These are phyloP conservation scores for Pholiota adiposa DNA, from an alignment of 1,284 basidiomycete genomes.

Conservation along the genomic window DNA sequence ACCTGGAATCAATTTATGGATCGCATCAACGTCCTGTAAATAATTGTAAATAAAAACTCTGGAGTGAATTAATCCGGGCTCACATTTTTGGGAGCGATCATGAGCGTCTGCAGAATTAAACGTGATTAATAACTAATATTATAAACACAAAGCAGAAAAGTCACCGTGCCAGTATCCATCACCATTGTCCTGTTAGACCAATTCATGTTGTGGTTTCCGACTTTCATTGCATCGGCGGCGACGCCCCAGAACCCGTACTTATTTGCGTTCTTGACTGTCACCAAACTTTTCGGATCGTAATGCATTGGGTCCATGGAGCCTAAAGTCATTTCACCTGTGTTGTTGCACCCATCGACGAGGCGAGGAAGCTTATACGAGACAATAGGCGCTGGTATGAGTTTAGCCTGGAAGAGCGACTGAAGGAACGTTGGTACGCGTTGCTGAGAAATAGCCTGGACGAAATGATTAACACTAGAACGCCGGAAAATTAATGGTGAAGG, in stretches of 20 bases:
- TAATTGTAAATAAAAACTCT: constrained; percentile 15
- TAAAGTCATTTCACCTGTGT: constrained; percentile 74
- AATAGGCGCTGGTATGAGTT: constrained; percentile 65
- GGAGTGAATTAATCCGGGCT: not conserved
- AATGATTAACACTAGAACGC: not conserved
- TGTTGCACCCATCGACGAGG: constrained; percentile 64
- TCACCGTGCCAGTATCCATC: constrained; percentile 73
- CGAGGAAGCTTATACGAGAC: constrained; percentile 80
- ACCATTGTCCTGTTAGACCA: constrained; percentile 61
- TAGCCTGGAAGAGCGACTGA: constrained; percentile 61
- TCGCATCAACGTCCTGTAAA: constrained; percentile 55
- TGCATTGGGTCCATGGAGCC: constrained; percentile 72
- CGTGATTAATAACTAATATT: not conserved
- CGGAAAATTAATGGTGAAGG: too few species aligned
- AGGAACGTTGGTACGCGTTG: constrained; percentile 68
- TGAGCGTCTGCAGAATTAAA: constrained; percentile 43
- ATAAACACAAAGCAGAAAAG: constrained; percentile 5
- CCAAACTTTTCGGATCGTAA: constrained; percentile 55
- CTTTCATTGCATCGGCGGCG: constrained; percentile 53
- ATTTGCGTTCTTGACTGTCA: constrained; percentile 60
- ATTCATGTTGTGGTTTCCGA: constrained; percentile 52
- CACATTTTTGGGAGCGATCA: constrained; percentile 50
- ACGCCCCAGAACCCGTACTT: constrained; percentile 74
- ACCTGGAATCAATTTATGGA: constrained; percentile 61
- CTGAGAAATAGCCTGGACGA: constrained; percentile 56